Conservation (phyloP, 768 basidiomycete genomes). For the Rhodotorula diobovata region DNA sequence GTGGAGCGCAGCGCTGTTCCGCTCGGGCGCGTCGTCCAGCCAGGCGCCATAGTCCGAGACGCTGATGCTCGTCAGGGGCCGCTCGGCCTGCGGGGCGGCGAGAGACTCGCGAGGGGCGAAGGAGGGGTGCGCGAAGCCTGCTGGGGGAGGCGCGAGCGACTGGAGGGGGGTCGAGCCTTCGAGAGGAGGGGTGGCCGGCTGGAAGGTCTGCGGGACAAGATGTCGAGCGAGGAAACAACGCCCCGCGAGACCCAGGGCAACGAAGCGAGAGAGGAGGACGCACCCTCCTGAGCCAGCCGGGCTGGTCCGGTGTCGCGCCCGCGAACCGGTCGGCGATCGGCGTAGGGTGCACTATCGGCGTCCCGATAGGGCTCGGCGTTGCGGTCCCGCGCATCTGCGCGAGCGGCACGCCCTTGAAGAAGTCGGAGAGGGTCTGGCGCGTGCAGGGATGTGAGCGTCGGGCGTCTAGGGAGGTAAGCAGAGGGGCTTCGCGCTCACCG, state of each 20-base stretch:
- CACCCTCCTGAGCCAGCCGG: constrained; percentile 16
- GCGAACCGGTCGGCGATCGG: constrained; percentile 17
- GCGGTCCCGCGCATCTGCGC: neutral
- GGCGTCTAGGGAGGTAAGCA: neutral
- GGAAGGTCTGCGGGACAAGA: neutral
- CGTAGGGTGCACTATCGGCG: neutral
- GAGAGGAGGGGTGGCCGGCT: neutral
- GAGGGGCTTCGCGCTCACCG: neutral
- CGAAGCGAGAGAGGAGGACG: neutral
- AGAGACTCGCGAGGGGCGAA: neutral
- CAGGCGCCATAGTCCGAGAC: constrained; percentile 20
- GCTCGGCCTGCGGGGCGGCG: neutral
- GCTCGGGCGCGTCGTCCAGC: neutral
- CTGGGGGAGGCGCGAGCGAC: neutral
- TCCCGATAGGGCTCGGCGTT: neutral
- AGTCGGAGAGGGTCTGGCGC: constrained; percentile 11
- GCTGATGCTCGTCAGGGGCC: neutral
- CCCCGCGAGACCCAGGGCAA: too few relatives aligned
- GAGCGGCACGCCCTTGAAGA: constrained; percentile 25
- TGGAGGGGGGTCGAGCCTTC: neutral
- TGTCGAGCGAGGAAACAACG: too few relatives aligned
- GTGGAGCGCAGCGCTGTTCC: neutral
- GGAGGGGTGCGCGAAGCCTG: neutral
- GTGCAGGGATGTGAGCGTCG: too few relatives aligned
- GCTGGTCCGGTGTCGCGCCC: neutral